Conservation (phyloP, 164 flowering plant species). For the Annona squamosa region DNA sequence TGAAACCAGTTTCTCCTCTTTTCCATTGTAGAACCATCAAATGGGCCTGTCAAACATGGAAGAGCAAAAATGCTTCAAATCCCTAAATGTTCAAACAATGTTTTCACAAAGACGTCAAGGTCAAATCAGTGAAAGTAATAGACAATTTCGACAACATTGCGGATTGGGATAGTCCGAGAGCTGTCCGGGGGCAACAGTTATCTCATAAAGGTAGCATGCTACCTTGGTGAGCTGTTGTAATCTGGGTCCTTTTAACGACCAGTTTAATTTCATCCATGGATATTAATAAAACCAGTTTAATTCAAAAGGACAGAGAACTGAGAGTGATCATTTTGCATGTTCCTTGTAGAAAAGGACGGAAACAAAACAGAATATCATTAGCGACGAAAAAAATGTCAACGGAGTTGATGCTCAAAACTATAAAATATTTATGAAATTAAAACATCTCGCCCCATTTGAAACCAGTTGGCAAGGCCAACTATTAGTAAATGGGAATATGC, state of each 20-base stretch:
- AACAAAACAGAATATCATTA: no score
- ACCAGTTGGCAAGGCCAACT: background rate
- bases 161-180: background rate
- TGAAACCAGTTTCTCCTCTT: constrained; percentile 54
- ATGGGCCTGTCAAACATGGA: background rate
- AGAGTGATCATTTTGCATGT: background rate
- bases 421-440: no score
- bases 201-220: background rate
- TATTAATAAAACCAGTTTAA: background rate
- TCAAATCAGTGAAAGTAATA: background rate
- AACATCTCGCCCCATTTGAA: background rate
- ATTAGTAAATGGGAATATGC: no score
- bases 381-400: background rate
- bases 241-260: no score
- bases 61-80: constrained; percentile 6
- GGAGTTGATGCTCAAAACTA: background rate
- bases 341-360: no score
- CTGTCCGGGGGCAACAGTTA: background rate
- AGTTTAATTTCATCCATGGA: background rate
- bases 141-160: no score
- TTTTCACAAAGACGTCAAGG: background rate
- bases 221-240: background rate
- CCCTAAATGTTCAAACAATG: background rate
- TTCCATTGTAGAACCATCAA: constrained; percentile 33
- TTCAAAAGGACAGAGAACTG: background rate